A percentile compares a stretch with the other conserved stretches of the same genome.
phyloP scores from a whole-genome alignment of 495 filamentous ascomycete species.

The Penicillium manginii region DNA sequence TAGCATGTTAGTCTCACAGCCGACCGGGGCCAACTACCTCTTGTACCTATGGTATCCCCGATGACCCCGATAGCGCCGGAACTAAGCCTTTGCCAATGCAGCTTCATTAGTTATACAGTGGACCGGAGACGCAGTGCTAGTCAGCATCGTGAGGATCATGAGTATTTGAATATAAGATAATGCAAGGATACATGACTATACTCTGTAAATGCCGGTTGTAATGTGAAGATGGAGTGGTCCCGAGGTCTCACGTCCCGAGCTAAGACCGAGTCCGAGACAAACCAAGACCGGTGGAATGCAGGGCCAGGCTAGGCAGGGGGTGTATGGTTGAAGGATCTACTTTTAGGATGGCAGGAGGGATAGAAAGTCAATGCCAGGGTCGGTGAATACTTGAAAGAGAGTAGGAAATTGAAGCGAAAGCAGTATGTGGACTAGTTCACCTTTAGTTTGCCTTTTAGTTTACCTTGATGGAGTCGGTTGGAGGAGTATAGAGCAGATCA shows the following conservation, averaged over 20 bases:
- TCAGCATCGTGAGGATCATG: background rate
- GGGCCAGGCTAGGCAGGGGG: conserved; percentile 7
- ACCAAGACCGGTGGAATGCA: conserved; percentile 12
- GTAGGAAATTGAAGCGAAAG: no score
- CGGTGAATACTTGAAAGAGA: background rate
- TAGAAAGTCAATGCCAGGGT: background rate
- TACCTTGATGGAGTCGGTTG: no score
- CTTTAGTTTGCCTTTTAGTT: no score
- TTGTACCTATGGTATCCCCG: conserved; percentile 4
- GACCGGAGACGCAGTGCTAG: conserved; percentile 4
- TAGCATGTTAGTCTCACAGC: conserved; percentile 7
- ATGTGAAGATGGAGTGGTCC: background rate
- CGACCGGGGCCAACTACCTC: conserved; percentile 2
- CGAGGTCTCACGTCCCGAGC: no score
- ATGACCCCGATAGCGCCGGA: conserved; percentile 8
- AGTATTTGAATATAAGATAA: no score
- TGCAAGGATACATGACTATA: background rate
- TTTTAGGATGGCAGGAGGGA: background rate
- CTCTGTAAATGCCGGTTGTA: background rate
- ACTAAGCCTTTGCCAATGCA: conserved; percentile 32
- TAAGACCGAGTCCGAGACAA: background rate
- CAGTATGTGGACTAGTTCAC: background rate
- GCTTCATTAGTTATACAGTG: conserved; percentile 11
- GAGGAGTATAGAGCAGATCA: conserved; percentile 18
- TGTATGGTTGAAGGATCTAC: background rate